Evolutionary conservation across 257 asterid species (phyloP).

Genomic region (Solanum gandarillasii): DNA sequence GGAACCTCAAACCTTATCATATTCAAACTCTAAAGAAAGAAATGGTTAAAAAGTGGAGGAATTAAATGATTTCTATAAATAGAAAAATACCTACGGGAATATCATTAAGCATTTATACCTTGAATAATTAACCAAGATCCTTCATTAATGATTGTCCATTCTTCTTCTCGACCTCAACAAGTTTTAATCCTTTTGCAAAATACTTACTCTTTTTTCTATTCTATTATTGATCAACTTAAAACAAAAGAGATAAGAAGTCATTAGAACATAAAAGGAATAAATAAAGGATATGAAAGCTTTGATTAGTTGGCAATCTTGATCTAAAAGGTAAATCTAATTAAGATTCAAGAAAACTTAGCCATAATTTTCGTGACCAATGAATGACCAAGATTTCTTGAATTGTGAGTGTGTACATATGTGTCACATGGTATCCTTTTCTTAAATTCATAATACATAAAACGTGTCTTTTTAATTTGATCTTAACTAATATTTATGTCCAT

Average conservation of each 20-base stretch:
- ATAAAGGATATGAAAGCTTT: not conserved
- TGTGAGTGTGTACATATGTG: slow-evolving; percentile 3
- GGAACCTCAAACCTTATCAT: not conserved
- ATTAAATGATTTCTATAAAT: slow-evolving; percentile 11
- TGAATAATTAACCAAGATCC: slow-evolving; percentile 27
- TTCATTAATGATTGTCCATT: slow-evolving; percentile 7
- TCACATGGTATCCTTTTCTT: slow-evolving; percentile 3
- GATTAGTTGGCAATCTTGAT: not conserved
- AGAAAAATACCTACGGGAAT: slow-evolving; percentile 8
- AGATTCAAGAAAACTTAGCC: slow-evolving; percentile 6
- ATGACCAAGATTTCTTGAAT: not conserved
- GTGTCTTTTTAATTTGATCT: not conserved
- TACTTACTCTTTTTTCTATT: not conserved
- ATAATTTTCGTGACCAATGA: not conserved
- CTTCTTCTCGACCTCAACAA: not conserved
- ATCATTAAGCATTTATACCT: slow-evolving; percentile 22
- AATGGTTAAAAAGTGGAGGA: not conserved
- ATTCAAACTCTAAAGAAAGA: not conserved
- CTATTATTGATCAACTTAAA: not conserved
- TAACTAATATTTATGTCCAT: not conserved
- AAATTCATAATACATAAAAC: not conserved
- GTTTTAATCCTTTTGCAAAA: not conserved
- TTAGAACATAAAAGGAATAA: not conserved
- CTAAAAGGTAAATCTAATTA: not conserved
- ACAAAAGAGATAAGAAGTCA: not conserved